Evolutionary conservation across 371 early-diverging fungal genomes (phyloP), one percentile per base, ranked within the genome.

Genomic region (Dichotomocladium elegans): DNA sequence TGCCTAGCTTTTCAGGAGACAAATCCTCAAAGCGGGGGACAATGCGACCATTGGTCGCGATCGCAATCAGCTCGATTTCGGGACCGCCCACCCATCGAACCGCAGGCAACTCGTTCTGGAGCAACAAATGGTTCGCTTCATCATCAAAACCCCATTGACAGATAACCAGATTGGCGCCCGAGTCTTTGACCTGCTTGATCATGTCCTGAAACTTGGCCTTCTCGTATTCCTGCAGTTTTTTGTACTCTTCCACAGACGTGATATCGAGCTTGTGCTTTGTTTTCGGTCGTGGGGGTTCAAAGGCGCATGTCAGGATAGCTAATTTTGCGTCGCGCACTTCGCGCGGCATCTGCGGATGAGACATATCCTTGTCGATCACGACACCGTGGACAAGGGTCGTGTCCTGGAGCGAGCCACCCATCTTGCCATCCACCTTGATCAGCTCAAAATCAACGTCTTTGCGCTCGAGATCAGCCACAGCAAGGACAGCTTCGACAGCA

Each of bases 111-210:
- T 98, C 68, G 79, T 98, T 94, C 75, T 99, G 97, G 79, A 99
- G 75, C 51, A 99, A 80, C 70, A 99, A 77, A 68, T 99, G 99
- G 79, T 99, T 99, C 35, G 99, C 99, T 76, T 99, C 99, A 69
- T 99, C 99, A 76, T 99, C 99, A 69, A 99, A 99, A 57, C 99
- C 99, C 99, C 99, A 99, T 77, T 99, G 99, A 81, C 99, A 99
- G 46, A 99, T 92, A 31, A 99, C 99, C 25, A 99, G 65, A 77
- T 97, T 98, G 46, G 99, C 99, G 31, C 98, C 98, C 47, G 92
- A 83, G 44, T 94, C 90, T 84, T 99, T 99, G 64, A 99, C 93
- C 66, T 86, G 86, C 51, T 88, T 79, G 54, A 99, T 96, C 99
- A 99, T 99, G 47, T 88, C 87, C 68, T 88, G 85, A 69, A 99